Base-by-base conservation (phyloP, 352 stramenopile species). In the Phytophthora colocasiae region DNA sequence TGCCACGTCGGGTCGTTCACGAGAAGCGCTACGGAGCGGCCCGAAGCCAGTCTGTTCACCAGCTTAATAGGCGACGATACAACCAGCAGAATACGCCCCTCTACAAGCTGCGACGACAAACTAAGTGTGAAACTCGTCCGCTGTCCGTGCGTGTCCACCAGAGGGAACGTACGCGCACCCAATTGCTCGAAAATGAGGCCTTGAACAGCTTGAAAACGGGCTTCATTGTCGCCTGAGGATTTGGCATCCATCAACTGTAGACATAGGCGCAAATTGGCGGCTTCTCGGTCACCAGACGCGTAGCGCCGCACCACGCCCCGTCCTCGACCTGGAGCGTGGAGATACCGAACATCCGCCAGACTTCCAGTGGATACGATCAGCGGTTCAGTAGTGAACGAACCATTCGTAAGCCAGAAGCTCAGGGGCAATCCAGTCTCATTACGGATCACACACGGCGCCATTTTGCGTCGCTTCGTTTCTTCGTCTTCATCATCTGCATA, bases 111-210 rank as follows among this genome's bases (percentile, higher is more conserved):
- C 15, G 87, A 71, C 17, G 83, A 83, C 59, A 85, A 81, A 26
- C 87, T 90, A 12, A 93, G 66, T 14, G 63, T 76, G 36, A 83
- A 92, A 45, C 64, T 84, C 5, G 87, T 89, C n/a, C 77, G 49
- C 19, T 78, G 71, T 8, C 78, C 78, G 8, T 69, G 62, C 1
- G 68, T 73, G 43, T 93, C 83, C 1, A 92, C 58, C 4, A 95
- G 67, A 47, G 81, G 69, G 56, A 91, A 89, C 11, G 80, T 83
- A 40, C 84, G 85, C 26, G 77, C 80, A 1, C 85, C 85, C 1
- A 95, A 45, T 40, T 93, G 82, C 58, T 95, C 85, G 51, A 93
- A 90, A 58, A 92, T 87, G 22, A 95, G 88, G n/a, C 80, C 84
- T 69, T 87, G 71, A n/a, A 95, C 73, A 6, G 87, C 80, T 59